These are phyloP conservation scores for Metschnikowia koreensis DNA, from an alignment of 805 yeast species.

Conservation along the genomic window DNA sequence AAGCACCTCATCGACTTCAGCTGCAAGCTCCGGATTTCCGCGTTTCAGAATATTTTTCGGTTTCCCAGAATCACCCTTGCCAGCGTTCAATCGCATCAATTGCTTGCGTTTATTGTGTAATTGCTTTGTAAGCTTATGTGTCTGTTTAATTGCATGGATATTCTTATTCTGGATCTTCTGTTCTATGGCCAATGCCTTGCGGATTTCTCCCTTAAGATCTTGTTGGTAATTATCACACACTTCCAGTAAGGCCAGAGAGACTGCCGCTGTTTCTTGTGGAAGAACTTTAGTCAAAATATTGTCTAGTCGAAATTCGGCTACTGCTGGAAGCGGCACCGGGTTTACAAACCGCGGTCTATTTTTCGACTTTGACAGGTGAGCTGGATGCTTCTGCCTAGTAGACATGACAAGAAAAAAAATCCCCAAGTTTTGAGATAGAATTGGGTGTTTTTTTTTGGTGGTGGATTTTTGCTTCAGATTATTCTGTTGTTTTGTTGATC, in stretches of 20 bases:
- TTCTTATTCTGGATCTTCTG: conserved; percentile 42
- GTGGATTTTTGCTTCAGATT: neutral
- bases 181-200: conserved; percentile 33
- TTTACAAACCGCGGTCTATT: conserved; percentile 11
- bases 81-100: neutral
- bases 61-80: neutral
- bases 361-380: neutral
- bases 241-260: conserved; percentile 25
- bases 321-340: conserved; percentile 15
- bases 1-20: conserved; percentile 4
- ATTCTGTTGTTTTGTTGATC: no score
- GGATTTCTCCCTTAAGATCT: conserved; percentile 36
- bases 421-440: no score
- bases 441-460: neutral
- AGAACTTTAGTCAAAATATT: conserved; percentile 27
- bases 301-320: conserved; percentile 33
- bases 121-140: conserved; percentile 20
- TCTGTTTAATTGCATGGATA: conserved; percentile 33
- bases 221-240: conserved; percentile 33
- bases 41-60: neutral
- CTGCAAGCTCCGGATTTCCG: neutral
- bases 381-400: neutral
- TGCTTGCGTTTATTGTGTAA: conserved; percentile 1
- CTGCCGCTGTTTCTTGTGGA: conserved; percentile 28
- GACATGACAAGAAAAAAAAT: neutral